Conservation (phyloP, 2,329 filamentous ascomycete species). For the Balansia obtecta region DNA sequence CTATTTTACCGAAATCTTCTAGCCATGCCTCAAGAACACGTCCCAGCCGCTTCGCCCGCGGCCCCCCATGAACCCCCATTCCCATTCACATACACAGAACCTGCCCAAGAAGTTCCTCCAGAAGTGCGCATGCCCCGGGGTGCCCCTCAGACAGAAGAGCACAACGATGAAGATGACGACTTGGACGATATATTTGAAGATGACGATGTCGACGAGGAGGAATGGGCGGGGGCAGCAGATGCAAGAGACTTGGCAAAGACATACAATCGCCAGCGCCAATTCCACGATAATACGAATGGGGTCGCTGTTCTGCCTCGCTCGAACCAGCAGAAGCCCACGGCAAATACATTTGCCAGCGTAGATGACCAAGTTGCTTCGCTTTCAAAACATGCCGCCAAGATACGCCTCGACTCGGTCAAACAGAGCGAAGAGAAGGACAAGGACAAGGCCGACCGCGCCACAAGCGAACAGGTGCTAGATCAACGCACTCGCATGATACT, state of each 20-base stretch:
- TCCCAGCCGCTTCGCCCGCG: slow-evolving; percentile 20
- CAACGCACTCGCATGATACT: slow-evolving; percentile 91
- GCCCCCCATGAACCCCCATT: slow-evolving; percentile 33
- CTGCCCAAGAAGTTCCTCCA: slow-evolving; percentile 22
- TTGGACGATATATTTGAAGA: slow-evolving; percentile 27
- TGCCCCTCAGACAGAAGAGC: slow-evolving; percentile 12
- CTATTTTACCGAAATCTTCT: background rate
- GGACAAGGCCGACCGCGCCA: slow-evolving; percentile 88
- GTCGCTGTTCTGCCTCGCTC: slow-evolving; percentile 48
- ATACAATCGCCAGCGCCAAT: slow-evolving; percentile 71
- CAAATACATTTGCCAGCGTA: slow-evolving; percentile 67
- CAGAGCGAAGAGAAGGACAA: slow-evolving; percentile 45
- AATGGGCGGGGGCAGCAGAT: slow-evolving; percentile 44
- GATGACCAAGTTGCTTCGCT: slow-evolving; percentile 84
- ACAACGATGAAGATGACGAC: slow-evolving; percentile 24
- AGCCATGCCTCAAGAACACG: slow-evolving; percentile 12
- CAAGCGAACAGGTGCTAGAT: slow-evolving; percentile 88
- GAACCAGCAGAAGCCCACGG: slow-evolving; percentile 66
- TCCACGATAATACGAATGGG: slow-evolving; percentile 32
- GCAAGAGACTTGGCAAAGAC: slow-evolving; percentile 68
- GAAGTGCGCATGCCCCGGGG: slow-evolving; percentile 18
- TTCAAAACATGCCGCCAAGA: slow-evolving; percentile 73
- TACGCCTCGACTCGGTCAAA: slow-evolving; percentile 60
- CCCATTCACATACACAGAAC: slow-evolving; percentile 27
- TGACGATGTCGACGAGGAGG: slow-evolving; percentile 51